Base-by-base conservation (phyloP, 441 rosid genomes). In the Mallotus repandus region DNA sequence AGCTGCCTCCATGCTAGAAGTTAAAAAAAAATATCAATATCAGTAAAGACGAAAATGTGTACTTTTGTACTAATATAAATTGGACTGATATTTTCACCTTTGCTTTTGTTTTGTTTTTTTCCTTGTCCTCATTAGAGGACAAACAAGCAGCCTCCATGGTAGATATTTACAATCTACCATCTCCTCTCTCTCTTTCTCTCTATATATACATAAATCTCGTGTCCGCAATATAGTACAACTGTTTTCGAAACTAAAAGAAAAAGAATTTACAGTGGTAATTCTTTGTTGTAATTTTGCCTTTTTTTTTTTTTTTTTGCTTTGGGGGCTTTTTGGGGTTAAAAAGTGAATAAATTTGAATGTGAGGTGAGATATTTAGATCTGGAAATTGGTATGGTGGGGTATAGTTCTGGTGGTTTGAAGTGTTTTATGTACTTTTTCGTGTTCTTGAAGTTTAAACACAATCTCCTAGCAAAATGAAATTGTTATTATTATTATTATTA, bases 291-390 rank as follows among this genome's bases (percentile, higher is more conserved):
- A 10, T 64, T 13, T 74, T 48, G 32, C 12, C 32, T 35, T 54
- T 6, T 43, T 13, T 29, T 60, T 13, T 21, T 41, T 18, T 32
- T 46, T 19, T 6, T 29, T 29, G 32, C 32, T 29, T 29, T 63
- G 14, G 69, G 46, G 35, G 57, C 46, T 41, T 60, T n/a, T 19
- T 14, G 50, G 52, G 18, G 49, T 16, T 65, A 14, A 46, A 35
- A 61, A 60, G 15, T 35, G 7, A 45, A 38, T 46, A 41, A 21
- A 52, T 62, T 35, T 61, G 32, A 56, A 22, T 46, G 38, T 9
- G 55, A 63, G 71, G 29, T 74, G 59, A 76, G 60, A 29, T 29
- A 79, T 81, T 85, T 55, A 80, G 86, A 85, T 85, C 86, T 80
- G 76, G 66, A 29, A 52, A 61, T 8, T 69, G 55, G 2, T 35